Percentiles rank a stretch among this genome's conserved stretches.
phyloP scores from a whole-genome alignment of 1,139 yeast species.

The Tardiomyces blankii region DNA sequence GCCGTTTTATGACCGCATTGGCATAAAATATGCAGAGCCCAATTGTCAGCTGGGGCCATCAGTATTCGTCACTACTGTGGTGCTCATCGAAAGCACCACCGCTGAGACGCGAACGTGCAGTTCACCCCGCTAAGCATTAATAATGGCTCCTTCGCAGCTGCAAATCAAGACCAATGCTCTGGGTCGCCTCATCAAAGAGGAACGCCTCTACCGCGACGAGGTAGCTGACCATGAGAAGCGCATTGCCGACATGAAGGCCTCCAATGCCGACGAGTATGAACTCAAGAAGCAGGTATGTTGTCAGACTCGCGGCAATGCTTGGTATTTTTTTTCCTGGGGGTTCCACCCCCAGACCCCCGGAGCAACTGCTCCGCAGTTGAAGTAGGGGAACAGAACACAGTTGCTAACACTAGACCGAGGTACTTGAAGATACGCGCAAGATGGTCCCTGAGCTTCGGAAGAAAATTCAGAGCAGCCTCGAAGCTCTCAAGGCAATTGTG shows the following conservation, averaged over 20 bases:
- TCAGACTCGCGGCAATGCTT: slow-evolving; percentile 1
- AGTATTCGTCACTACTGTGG: background rate
- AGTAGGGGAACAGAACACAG: slow-evolving; percentile 16
- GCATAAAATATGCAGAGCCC: too few relatives aligned
- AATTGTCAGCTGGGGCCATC: too few relatives aligned
- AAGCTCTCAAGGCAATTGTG: slow-evolving; percentile 34
- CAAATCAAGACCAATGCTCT: slow-evolving; percentile 72
- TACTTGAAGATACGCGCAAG: slow-evolving; percentile 55
- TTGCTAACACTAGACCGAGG: slow-evolving; percentile 26
- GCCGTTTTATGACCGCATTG: background rate
- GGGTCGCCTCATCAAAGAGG: slow-evolving; percentile 64
- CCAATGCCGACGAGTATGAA: slow-evolving; percentile 54
- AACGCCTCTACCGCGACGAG: slow-evolving; percentile 52
- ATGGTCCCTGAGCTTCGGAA: slow-evolving; percentile 53
- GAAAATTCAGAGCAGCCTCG: slow-evolving; percentile 41
- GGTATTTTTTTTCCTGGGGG: too few relatives aligned
- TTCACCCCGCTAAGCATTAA: background rate
- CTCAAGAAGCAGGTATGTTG: slow-evolving; percentile 44
- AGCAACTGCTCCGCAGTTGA: too few relatives aligned
- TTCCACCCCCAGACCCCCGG: too few relatives aligned
- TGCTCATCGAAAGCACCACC: too few relatives aligned
- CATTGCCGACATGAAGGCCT: slow-evolving; percentile 31
- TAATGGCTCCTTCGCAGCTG: slow-evolving; percentile 67
- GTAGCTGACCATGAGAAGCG: slow-evolving; percentile 44
- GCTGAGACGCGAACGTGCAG: too few relatives aligned